Base-by-base conservation (phyloP, 2,329 filamentous ascomycete genomes). In the Periconia macrospinosa region DNA sequence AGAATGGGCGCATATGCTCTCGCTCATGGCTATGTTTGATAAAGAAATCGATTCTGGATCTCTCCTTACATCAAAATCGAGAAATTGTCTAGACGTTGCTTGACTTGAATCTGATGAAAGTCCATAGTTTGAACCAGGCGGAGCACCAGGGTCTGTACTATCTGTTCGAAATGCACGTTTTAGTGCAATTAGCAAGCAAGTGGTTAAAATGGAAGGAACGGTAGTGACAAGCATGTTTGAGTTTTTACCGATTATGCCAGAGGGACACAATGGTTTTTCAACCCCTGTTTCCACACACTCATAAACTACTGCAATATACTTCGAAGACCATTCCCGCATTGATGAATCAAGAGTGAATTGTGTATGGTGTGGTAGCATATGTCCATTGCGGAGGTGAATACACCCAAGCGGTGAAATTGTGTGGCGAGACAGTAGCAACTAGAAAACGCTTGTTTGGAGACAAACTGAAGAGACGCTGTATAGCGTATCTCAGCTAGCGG, bases 11-110 rank as follows among this genome's bases (percentile, higher is more conserved):
- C n/a, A n/a, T n/a, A n/a, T n/a, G n/a, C n/a, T n/a, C 50, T 13
- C 45, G 49, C 23, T 27, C 27, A 60, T 60, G 58, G 58, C 53
- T 49, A 54, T 60, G 47, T 60, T 58, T 45, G 55, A 58, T 41
- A n/a, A 52, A 49, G 30, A 53, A 58, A 48, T 49, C 55, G 17
- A 56, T 60, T 11, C 58, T 53, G 37, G 10, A 19, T n/a, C 53
- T n/a, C 30, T 30, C 56, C 20, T 50, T 56, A 30, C 56, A 50
- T 30, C 27, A 30, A 2, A 6, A 37, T 37, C 11, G 11, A 37
- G 33, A 3, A n/a, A 10, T 10, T 14, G 33, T n/a, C 11, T 5
- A n/a, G 33, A 37, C 11, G 11, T 37, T 37, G 33, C 15, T n/a
- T 3, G 11, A 37, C 15, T 37, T 37, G 5, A 37, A 37, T n/a